Conservation (phyloP, 2,329 filamentous ascomycete species). For the Diaporthe citri region DNA sequence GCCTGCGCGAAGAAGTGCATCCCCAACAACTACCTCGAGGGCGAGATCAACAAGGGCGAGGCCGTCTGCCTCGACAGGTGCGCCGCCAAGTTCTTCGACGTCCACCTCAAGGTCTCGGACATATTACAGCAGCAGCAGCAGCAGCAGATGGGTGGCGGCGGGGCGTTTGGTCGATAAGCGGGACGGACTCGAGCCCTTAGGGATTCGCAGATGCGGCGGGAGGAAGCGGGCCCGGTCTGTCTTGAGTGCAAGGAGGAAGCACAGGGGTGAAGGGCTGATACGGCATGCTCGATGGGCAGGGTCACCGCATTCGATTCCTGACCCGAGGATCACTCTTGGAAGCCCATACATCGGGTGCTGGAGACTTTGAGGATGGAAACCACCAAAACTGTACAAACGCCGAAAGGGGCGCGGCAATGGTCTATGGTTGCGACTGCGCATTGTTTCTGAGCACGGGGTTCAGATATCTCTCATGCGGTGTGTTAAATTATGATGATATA, state of each 20-base stretch:
- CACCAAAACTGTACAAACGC: background rate
- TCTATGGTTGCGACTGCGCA: background rate
- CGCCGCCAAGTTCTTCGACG: constrained; percentile 98
- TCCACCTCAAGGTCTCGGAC: constrained; percentile 97
- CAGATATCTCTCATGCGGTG: constrained; percentile 16
- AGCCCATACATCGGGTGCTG: background rate
- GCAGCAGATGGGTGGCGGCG: constrained; percentile 70
- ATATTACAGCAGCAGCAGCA: constrained; percentile 92
- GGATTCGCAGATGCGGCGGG: too few relatives aligned
- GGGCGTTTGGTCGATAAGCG: constrained; percentile 49
- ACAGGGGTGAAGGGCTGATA: background rate
- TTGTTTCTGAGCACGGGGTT: constrained; percentile 1
- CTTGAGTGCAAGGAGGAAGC: background rate
- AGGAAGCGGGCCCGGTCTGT: background rate
- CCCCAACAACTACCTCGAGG: constrained; percentile 91
- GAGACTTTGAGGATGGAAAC: background rate
- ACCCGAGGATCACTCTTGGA: background rate
- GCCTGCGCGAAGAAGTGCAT: constrained; percentile 96
- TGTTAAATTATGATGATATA: constrained; percentile 38
- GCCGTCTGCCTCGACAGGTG: constrained; percentile 98
- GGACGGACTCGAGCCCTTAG: background rate
- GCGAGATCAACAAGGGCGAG: constrained; percentile 98
- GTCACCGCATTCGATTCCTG: background rate
- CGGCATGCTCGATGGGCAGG: background rate
- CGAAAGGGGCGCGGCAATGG: background rate